phyloP scores from a whole-genome alignment of 1,139 yeast species.

The Taphrina pruni region DNA sequence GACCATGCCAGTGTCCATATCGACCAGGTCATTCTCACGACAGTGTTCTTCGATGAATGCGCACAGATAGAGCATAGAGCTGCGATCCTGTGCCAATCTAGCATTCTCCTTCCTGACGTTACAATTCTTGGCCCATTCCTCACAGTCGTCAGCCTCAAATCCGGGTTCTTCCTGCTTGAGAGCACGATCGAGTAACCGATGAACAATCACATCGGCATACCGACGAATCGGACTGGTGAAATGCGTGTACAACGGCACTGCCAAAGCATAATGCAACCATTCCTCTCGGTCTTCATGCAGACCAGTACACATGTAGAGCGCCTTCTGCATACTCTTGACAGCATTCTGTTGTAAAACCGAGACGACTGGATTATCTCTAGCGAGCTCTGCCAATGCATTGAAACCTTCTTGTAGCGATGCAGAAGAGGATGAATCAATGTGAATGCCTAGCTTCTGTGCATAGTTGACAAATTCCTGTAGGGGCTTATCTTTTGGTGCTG shows the following conservation, averaged over 20 bases:
- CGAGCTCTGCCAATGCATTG: conserved; percentile 62
- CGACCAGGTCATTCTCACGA: conserved; percentile 70
- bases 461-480: conserved; percentile 79
- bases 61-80: conserved; percentile 81
- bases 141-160: conserved; percentile 27
- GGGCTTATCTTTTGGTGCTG: conserved; percentile 81
- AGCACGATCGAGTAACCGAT: conserved; percentile 82
- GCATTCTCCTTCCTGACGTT: conserved; percentile 96
- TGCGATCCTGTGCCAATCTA: conserved; percentile 89
- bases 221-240: conserved; percentile 94
- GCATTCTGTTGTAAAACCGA: conserved; percentile 79
- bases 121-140: conserved; percentile 75
- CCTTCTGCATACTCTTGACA: conserved; percentile 81
- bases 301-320: conserved; percentile 88
- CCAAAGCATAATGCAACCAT: conserved; percentile 75
- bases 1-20: conserved; percentile 67
- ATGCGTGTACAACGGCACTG: conserved; percentile 86
- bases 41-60: conserved; percentile 63
- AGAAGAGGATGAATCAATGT: conserved; percentile 75
- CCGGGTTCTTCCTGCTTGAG: conserved; percentile 52
- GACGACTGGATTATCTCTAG: conserved; percentile 57
- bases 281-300: conserved; percentile 76
- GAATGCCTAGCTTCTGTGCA: conserved; percentile 63
- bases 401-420: conserved; percentile 77
- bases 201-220: conserved; percentile 90